phyloP scores from a whole-genome alignment of 1,284 basidiomycete genomes.

The Cryptococcus sp. region DNA sequence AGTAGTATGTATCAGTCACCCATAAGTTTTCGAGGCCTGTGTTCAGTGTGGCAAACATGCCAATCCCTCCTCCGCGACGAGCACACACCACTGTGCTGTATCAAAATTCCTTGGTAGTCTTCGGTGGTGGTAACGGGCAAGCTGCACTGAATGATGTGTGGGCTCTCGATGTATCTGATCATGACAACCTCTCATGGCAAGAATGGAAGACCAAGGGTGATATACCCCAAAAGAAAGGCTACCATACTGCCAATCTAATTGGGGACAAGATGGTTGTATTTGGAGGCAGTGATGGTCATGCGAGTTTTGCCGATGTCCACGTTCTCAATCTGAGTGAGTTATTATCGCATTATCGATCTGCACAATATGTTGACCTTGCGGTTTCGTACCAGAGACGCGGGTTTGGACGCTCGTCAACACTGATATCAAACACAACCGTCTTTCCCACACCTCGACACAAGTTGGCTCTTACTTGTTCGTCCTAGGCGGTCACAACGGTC shows the following conservation, averaged over 20 bases:
- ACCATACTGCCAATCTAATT: slow-evolving; percentile 84
- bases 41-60: slow-evolving; percentile 33
- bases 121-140: slow-evolving; percentile 87
- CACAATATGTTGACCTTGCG: background rate
- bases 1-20: slow-evolving; percentile 39
- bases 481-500: slow-evolving; percentile 80
- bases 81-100: slow-evolving; percentile 82
- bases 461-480: slow-evolving; percentile 92
- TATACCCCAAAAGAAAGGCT: slow-evolving; percentile 64
- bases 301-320: slow-evolving; percentile 81
- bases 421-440: slow-evolving; percentile 60
- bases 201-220: slow-evolving; percentile 53
- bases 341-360: background rate
- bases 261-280: slow-evolving; percentile 61
- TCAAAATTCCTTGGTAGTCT: slow-evolving; percentile 71
- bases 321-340: slow-evolving; percentile 73
- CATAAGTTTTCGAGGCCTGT: slow-evolving; percentile 61
- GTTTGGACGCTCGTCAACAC: slow-evolving; percentile 66
- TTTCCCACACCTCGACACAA: slow-evolving; percentile 83
- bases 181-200: slow-evolving; percentile 50
- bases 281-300: slow-evolving; percentile 53
- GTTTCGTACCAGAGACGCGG: slow-evolving; percentile 58
- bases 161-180: slow-evolving; percentile 63
- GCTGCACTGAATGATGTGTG: slow-evolving; percentile 86
- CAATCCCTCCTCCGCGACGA: slow-evolving; percentile 65